phyloP scores from a whole-genome alignment of 2,329 filamentous ascomycete genomes.

The Venturia aucupariae region DNA sequence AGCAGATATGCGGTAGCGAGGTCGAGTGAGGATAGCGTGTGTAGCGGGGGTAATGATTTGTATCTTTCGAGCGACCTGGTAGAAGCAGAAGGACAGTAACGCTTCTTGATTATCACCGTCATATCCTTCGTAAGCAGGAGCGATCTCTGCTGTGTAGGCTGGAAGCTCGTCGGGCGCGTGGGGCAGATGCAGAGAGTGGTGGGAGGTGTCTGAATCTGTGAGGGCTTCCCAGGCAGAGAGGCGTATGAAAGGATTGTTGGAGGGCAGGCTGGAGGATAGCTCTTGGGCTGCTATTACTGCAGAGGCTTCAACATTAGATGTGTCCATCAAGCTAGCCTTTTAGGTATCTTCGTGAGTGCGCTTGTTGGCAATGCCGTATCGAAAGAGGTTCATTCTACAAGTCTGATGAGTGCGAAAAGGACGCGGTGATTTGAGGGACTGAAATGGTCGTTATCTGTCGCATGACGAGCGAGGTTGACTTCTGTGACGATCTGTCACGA shows the following conservation, averaged over 20 bases:
- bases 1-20: conserved; percentile 5
- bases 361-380: too few relatives aligned
- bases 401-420: not conserved
- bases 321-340: not conserved
- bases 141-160: not conserved
- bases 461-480: conserved; percentile 1
- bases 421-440: not conserved
- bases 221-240: not conserved
- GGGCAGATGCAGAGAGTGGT: not conserved
- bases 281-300: not conserved
- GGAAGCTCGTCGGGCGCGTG: not conserved
- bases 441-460: not conserved
- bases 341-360: not conserved
- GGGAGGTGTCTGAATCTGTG: not conserved
- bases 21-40: not conserved
- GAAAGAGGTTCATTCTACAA: not conserved
- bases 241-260: not conserved
- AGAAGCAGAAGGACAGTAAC: conserved; percentile 4
- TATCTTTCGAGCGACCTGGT: conserved; percentile 10
- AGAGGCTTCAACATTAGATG: too few relatives aligned
- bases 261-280: not conserved
- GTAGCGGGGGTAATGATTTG: conserved; percentile 11
- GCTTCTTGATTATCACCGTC: not conserved
- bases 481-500: not conserved
- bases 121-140: conserved; percentile 3